A percentile compares a stretch with the other conserved stretches of the same genome.
Evolutionary conservation across 1,139 yeast species (phyloP).

Genomic region (Pichia terricola): DNA sequence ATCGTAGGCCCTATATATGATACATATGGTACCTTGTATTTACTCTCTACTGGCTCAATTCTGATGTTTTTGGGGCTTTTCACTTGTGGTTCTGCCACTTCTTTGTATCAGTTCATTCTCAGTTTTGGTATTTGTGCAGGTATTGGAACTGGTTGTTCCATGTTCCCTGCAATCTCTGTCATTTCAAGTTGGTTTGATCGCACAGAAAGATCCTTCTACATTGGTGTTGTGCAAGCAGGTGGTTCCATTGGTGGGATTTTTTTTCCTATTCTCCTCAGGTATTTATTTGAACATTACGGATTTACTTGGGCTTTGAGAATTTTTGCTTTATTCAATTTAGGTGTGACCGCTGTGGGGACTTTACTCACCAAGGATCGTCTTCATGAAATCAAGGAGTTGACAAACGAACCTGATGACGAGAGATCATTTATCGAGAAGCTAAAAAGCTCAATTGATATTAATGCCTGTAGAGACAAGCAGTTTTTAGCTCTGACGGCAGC

Average conservation of each 20-base stretch:
- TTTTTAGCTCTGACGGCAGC: slow-evolving; percentile 24
- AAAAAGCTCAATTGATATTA: slow-evolving; percentile 34
- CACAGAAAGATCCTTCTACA: slow-evolving; percentile 41
- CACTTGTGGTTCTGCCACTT: slow-evolving; percentile 15
- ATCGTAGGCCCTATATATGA: slow-evolving; percentile 58
- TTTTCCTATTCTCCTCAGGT: slow-evolving; percentile 48
- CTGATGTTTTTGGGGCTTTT: slow-evolving; percentile 22
- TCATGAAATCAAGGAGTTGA: slow-evolving; percentile 22
- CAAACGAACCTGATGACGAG: slow-evolving; percentile 8
- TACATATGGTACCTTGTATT: slow-evolving; percentile 37
- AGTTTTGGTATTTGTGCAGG: slow-evolving; percentile 46
- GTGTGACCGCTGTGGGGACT: slow-evolving; percentile 29
- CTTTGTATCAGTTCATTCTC: slow-evolving; percentile 39
- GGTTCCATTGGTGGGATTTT: slow-evolving; percentile 56
- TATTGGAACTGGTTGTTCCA: slow-evolving; percentile 45
- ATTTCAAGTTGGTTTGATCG: slow-evolving; percentile 22
- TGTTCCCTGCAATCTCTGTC: slow-evolving; percentile 44
- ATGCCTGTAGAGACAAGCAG: slow-evolving; percentile 32
- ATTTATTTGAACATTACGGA: slow-evolving; percentile 41
- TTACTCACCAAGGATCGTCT: slow-evolving; percentile 39
- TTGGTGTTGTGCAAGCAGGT: slow-evolving; percentile 53
- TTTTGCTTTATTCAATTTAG: slow-evolving; percentile 42
- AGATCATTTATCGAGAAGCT: slow-evolving; percentile 30
- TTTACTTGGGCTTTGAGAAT: slow-evolving; percentile 55
- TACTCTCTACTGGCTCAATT: slow-evolving; percentile 36